Percentiles rank a stretch among this genome's conserved stretches.
These are phyloP conservation scores for Calonectria pseudoreteaudii DNA, from an alignment of 2,329 filamentous ascomycete species.

Conservation along the genomic window DNA sequence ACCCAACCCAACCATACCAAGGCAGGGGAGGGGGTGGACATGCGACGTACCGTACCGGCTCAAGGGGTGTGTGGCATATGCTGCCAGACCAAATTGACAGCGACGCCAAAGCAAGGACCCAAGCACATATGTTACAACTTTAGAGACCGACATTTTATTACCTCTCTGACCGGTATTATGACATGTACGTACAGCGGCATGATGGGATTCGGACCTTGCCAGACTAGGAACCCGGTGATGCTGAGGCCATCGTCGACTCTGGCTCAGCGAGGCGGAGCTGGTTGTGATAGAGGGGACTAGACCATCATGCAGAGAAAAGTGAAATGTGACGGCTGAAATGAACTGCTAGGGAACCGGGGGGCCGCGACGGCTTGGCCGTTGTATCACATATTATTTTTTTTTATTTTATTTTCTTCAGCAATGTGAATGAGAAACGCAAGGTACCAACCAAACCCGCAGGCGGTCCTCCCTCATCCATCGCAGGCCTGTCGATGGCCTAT, in stretches of 20 bases:
- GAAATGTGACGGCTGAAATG: slow-evolving; percentile 16
- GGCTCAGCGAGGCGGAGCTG: slow-evolving; percentile 24
- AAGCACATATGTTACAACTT: slow-evolving; percentile 22
- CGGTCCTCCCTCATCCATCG: slow-evolving; percentile 30
- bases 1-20: slow-evolving; percentile 26
- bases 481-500: slow-evolving; percentile 40
- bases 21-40: slow-evolving; percentile 16
- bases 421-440: slow-evolving; percentile 30
- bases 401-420: slow-evolving; percentile 28
- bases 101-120: slow-evolving; percentile 34
- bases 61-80: slow-evolving; percentile 31
- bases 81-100: slow-evolving; percentile 30
- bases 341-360: slow-evolving; percentile 9
- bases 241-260: slow-evolving; percentile 33
- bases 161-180: slow-evolving; percentile 40
- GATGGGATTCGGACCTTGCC: slow-evolving; percentile 21
- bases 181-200: slow-evolving; percentile 25
- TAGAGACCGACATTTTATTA: slow-evolving; percentile 26
- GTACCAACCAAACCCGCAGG: slow-evolving; percentile 30
- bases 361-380: slow-evolving; percentile 7
- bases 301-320: slow-evolving; percentile 7
- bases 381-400: slow-evolving; percentile 28
- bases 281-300: slow-evolving; percentile 13
- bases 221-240: slow-evolving; percentile 24
- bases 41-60: slow-evolving; percentile 18